Evolutionary conservation across 2,329 filamentous ascomycete species (phyloP), one percentile per base, ranked within the genome.

Genomic region (Hypomyces perniciosus): DNA sequence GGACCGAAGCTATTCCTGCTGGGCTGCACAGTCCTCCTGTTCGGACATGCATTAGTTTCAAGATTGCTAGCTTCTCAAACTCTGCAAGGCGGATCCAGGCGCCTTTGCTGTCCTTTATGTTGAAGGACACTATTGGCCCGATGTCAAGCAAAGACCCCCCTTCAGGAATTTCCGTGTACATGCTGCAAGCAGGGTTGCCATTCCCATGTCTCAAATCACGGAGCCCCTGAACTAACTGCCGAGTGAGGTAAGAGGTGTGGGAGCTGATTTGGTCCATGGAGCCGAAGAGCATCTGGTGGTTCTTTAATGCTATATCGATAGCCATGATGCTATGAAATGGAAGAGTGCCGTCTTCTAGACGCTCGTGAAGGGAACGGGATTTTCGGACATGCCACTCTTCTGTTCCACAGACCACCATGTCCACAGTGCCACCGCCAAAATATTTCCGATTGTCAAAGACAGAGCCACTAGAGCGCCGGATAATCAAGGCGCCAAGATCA

Each of bases 341-440:
- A 4, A 96, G 67, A 0, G 92, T 96, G 1, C 92, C 93, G 65
- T 99, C 92, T 66, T 99, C 92, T 2, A 97, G 74, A 34, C 82
- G 80, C 54, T 91, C 87, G 62, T 97, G 92, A 3, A 95, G 71
- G 30, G 79, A 80, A 27, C 78, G 71, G 6, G 77, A 73, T 64
- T 95, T 96, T 37, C 80, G 78, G 1, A 83, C 86, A 72, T 96
- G 89, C 88, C 91, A 96, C 56, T 85, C 78, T 61, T 90, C 84
- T 56, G 82, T 85, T n/a, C 83, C 64, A 54, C 83, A 86, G 1
- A 90, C 77, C 0, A 96, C 90, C 78, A 92, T 86, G 60, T 96
- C 90, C 1, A 96, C 92, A 1, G 92, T 97, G 4, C 93, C 93
- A 6, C 92, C 93, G 5, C 92, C 92, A 68, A 99, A 99, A 61